phyloP scores from a whole-genome alignment of 352 stramenopile species.

The Phytophthora ramorum region DNA sequence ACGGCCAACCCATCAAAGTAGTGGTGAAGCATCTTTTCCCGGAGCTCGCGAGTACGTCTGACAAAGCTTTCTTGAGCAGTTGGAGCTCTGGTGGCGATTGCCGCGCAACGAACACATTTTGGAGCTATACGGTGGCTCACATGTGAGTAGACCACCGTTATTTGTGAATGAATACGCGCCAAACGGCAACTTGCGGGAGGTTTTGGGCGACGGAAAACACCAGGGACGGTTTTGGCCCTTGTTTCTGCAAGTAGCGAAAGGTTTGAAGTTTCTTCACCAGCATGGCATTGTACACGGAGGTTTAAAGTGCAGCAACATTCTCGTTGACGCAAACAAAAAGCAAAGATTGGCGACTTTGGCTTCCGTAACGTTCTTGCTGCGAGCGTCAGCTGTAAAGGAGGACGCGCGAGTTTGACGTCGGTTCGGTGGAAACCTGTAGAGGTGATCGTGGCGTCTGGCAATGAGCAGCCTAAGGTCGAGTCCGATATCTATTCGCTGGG shows the following conservation, averaged over 20 bases:
- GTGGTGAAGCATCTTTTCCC: not conserved
- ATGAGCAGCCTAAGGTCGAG: constrained; percentile 2
- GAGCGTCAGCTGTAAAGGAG: not conserved
- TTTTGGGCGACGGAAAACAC: constrained; percentile 6
- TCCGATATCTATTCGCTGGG: constrained; percentile 42
- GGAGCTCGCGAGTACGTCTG: not conserved
- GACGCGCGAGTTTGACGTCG: not conserved
- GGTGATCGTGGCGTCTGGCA: not conserved
- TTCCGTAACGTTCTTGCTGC: not conserved
- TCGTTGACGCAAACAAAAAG: constrained; percentile 46
- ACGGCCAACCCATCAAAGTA: not conserved
- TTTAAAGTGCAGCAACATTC: constrained; percentile 81
- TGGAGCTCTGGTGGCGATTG: not conserved
- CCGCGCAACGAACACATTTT: constrained; percentile 22
- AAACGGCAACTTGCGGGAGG: constrained; percentile 18
- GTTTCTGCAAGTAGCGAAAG: constrained; percentile 36
- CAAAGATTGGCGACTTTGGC: constrained; percentile 36
- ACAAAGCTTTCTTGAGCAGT: not conserved
- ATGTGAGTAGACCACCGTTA: constrained; percentile 26
- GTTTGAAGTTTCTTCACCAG: constrained; percentile 64
- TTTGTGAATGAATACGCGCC: constrained; percentile 35
- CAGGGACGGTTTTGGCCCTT: constrained; percentile 12
- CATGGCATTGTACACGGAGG: constrained; percentile 70
- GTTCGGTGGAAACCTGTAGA: constrained; percentile 32
- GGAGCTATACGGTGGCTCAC: constrained; percentile 37